Evolutionary conservation across 2,329 filamentous ascomycete species (phyloP).

Genomic region (Drechmeria coniospora): DNA sequence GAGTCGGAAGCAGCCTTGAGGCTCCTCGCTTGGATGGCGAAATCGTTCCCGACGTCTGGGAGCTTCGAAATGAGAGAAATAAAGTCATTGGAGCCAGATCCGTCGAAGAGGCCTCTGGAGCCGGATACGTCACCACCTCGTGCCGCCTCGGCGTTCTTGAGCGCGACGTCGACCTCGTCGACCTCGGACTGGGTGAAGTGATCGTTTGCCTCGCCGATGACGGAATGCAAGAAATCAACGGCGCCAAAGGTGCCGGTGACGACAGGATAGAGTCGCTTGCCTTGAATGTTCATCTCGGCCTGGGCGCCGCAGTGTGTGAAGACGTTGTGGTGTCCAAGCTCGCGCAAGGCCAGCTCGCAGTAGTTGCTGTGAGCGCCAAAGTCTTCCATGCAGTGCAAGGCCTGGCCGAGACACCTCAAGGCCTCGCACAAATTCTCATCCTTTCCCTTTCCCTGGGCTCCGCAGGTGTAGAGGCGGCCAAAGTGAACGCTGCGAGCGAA

Average conservation of each 20-base stretch:
- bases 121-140: conserved; percentile 20
- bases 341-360: conserved; percentile 59
- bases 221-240: conserved; percentile 73
- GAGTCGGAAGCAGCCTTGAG: conserved; percentile 46
- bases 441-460: conserved; percentile 42
- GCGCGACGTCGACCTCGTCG: conserved; percentile 60
- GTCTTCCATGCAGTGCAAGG: conserved; percentile 64
- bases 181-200: conserved; percentile 77
- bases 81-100: conserved; percentile 37
- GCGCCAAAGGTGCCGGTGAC: conserved; percentile 63
- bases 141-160: conserved; percentile 50
- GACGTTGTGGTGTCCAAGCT: conserved; percentile 67
- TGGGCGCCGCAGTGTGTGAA: conserved; percentile 58
- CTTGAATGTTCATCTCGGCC: conserved; percentile 47
- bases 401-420: conserved; percentile 59
- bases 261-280: conserved; percentile 55
- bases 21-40: conserved; percentile 49
- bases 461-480: conserved; percentile 58
- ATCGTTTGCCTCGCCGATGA: conserved; percentile 61
- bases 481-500: conserved; percentile 62
- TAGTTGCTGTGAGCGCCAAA: conserved; percentile 77
- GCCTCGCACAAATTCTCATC: conserved; percentile 72
- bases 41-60: conserved; percentile 50
- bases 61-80: conserved; percentile 61
- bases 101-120: conserved; percentile 26